These are phyloP conservation scores for Gnaphalium uliginosum DNA, from an alignment of 129 eudicot genomes.

Conservation along the genomic window DNA sequence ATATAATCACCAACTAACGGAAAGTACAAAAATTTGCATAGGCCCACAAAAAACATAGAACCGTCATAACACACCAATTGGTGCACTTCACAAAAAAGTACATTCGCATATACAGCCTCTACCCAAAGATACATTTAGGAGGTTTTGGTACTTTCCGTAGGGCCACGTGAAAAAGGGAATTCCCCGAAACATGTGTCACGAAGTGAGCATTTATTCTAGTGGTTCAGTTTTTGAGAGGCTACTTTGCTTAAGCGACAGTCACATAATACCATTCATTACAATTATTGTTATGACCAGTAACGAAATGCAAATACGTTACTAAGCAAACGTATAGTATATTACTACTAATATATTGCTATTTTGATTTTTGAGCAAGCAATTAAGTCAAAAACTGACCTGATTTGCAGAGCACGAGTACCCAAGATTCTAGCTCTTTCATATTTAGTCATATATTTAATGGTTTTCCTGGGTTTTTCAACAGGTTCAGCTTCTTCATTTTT, in stretches of 20 bases:
- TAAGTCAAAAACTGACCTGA: constrained; percentile 47
- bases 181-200: background rate
- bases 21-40: too few species aligned
- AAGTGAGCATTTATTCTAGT: too few species aligned
- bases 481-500: constrained; percentile 46
- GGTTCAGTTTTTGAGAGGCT: too few species aligned
- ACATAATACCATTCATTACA: background rate
- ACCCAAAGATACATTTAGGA: background rate
- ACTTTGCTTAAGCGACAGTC: too few species aligned
- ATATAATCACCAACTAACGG: too few species aligned
- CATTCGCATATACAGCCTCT: background rate
- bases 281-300: background rate
- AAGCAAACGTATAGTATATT: background rate
- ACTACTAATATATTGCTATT: background rate
- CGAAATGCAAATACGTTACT: background rate
- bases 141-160: background rate
- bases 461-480: constrained; percentile 68
- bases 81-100: background rate
- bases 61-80: background rate
- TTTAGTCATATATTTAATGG: constrained; percentile 91
- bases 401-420: constrained; percentile 95
- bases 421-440: constrained; percentile 91
- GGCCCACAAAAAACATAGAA: too few species aligned
- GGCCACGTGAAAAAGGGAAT: background rate
- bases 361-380: background rate